phyloP scores from a whole-genome alignment of 2,329 filamentous ascomycete species.

The Cladorrhinum sp. region DNA sequence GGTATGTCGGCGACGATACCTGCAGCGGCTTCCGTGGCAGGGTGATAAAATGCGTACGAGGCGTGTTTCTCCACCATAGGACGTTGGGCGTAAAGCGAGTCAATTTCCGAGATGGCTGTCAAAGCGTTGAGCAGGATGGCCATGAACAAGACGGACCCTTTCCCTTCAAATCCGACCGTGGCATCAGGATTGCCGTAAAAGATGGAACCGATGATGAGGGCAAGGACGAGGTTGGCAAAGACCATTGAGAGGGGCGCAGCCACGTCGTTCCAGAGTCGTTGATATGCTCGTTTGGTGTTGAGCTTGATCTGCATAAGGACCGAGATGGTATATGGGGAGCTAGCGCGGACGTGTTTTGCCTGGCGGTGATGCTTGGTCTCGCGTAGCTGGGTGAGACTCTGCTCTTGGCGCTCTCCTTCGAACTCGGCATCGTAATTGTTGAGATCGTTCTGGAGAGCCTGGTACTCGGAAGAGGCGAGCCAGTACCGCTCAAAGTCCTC shows the following conservation, averaged over 20 bases:
- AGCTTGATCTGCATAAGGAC: constrained; percentile 20
- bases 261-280: constrained; percentile 32
- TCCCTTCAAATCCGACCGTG: constrained; percentile 57
- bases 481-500: constrained; percentile 56
- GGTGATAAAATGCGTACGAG: constrained; percentile 51
- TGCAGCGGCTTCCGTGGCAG: constrained; percentile 51
- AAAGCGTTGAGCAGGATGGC: constrained; percentile 42
- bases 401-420: constrained; percentile 7
- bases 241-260: constrained; percentile 39
- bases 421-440: constrained; percentile 18
- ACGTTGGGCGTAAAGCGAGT: constrained; percentile 39
- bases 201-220: constrained; percentile 61
- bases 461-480: constrained; percentile 22
- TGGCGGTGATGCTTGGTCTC: constrained; percentile 19
- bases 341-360: constrained; percentile 21
- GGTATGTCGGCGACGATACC: constrained; percentile 55
- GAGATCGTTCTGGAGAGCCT: constrained; percentile 19
- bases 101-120: constrained; percentile 25
- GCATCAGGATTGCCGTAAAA: constrained; percentile 59
- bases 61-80: constrained; percentile 50
- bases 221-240: constrained; percentile 59
- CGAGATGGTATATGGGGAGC: constrained; percentile 24
- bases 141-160: constrained; percentile 35
- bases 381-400: constrained; percentile 17
- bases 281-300: constrained; percentile 20